phyloP scores from a whole-genome alignment of 768 basidiomycete species.

The Cytidiella melzeri region DNA sequence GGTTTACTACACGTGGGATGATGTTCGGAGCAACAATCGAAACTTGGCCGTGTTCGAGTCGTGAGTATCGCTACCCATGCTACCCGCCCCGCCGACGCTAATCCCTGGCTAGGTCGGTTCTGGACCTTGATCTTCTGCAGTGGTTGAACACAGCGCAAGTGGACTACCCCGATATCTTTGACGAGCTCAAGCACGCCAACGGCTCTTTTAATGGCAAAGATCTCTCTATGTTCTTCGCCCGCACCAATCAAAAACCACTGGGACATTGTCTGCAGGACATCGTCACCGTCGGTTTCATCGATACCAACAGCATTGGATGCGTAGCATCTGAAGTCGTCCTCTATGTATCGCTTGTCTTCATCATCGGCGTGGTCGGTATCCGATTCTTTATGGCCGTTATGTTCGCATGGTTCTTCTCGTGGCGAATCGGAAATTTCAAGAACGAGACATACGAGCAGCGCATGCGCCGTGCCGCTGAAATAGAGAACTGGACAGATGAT shows the following conservation, averaged over 20 bases:
- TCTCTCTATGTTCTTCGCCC: slow-evolving; percentile 79
- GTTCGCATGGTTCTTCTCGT: slow-evolving; percentile 98
- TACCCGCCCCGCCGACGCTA: slow-evolving; percentile 9
- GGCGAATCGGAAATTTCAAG: slow-evolving; percentile 90
- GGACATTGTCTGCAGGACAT: slow-evolving; percentile 85
- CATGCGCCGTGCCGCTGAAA: slow-evolving; percentile 82
- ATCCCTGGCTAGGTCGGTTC: slow-evolving; percentile 54
- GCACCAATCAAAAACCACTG: slow-evolving; percentile 58
- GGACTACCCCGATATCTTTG: slow-evolving; percentile 77
- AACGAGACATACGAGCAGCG: slow-evolving; percentile 90
- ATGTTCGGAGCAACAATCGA: slow-evolving; percentile 57
- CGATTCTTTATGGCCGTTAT: slow-evolving; percentile 96
- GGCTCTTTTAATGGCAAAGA: slow-evolving; percentile 79
- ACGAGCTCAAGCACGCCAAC: slow-evolving; percentile 62
- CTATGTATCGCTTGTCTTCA: slow-evolving; percentile 93
- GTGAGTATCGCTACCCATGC: slow-evolving; percentile 45
- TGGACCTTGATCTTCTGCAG: slow-evolving; percentile 80
- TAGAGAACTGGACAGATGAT: slow-evolving; percentile 95
- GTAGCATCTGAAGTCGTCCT: slow-evolving; percentile 94
- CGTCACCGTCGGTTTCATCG: slow-evolving; percentile 87
- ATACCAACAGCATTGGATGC: slow-evolving; percentile 91
- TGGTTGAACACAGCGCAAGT: slow-evolving; percentile 83
- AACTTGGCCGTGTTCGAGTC: slow-evolving; percentile 94
- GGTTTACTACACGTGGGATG: slow-evolving; percentile 92
- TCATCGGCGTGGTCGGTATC: slow-evolving; percentile 92